Evolutionary conservation across 2,329 filamentous ascomycete species (phyloP).

Genomic region (Aureobasidium subglaciale): DNA sequence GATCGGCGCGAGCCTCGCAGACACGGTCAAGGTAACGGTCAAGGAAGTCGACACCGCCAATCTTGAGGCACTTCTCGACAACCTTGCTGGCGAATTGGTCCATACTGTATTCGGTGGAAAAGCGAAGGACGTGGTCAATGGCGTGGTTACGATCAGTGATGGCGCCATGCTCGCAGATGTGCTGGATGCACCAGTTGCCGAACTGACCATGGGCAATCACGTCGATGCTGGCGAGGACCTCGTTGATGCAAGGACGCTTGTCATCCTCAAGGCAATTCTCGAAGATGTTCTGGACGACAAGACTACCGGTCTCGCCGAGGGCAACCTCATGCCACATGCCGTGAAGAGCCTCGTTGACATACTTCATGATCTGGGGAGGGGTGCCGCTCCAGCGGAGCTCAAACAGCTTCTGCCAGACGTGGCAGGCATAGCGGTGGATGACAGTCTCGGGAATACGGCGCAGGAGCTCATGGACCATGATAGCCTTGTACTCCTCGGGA

Average conservation of each 20-base stretch:
- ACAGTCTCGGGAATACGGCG: conserved; percentile 95
- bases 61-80: conserved; percentile 97
- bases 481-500: conserved; percentile 92
- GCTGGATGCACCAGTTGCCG: conserved; percentile 99
- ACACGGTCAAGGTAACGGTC: conserved; percentile 88
- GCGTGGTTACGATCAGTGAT: conserved; percentile 87
- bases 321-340: conserved; percentile 99
- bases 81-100: conserved; percentile 99
- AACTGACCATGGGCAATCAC: conserved; percentile 96
- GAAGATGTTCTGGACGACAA: conserved; percentile 99
- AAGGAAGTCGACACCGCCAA: conserved; percentile 83
- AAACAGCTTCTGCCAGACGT: conserved; percentile 99
- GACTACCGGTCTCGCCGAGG: conserved; percentile 89
- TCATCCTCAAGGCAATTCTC: conserved; percentile 98
- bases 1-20: conserved; percentile 81
- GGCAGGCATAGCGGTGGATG: conserved; percentile 96
- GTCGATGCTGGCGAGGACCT: conserved; percentile 90
- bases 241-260: conserved; percentile 97
- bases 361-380: conserved; percentile 96
- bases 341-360: conserved; percentile 86
- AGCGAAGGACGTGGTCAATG: conserved; percentile 89
- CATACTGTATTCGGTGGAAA: conserved; percentile 94
- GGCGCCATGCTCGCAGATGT: conserved; percentile 94
- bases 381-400: conserved; percentile 93
- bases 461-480: conserved; percentile 97